phyloP scores from a whole-genome alignment of 2,329 filamentous ascomycete genomes.

The Aurifilum marmelostoma region DNA sequence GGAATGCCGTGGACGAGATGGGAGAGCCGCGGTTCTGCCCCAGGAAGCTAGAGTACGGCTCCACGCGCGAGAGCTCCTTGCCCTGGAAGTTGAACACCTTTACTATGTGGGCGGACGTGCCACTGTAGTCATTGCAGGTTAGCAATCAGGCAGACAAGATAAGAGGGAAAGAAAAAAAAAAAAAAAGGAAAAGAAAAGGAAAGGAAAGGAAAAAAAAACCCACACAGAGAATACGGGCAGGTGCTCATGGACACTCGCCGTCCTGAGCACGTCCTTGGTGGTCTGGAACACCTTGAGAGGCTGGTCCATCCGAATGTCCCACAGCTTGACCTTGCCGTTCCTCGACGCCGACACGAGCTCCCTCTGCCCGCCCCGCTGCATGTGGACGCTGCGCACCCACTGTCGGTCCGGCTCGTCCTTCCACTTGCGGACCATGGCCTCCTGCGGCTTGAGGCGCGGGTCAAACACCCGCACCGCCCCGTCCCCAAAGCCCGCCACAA shows the following conservation, averaged over 20 bases:
- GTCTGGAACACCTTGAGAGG: slow-evolving; percentile 74
- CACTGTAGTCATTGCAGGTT: slow-evolving; percentile 56
- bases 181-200: not conserved
- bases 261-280: slow-evolving; percentile 78
- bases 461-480: slow-evolving; percentile 94
- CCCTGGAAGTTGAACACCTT: slow-evolving; percentile 92
- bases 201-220: slow-evolving; percentile 44
- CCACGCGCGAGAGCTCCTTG: slow-evolving; percentile 76
- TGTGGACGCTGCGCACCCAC: slow-evolving; percentile 95
- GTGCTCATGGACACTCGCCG: slow-evolving; percentile 92
- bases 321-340: slow-evolving; percentile 91
- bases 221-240: slow-evolving; percentile 93
- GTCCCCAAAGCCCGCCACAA: slow-evolving; percentile 95
- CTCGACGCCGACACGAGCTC: slow-evolving; percentile 89
- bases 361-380: slow-evolving; percentile 91
- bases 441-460: slow-evolving; percentile 78
- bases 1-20: slow-evolving; percentile 89
- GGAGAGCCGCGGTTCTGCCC: slow-evolving; percentile 79
- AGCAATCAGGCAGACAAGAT: not conserved
- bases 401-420: slow-evolving; percentile 83
- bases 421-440: slow-evolving; percentile 96
- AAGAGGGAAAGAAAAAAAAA: no score
- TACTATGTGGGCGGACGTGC: slow-evolving; percentile 83
- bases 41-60: slow-evolving; percentile 89
- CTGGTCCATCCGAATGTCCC: slow-evolving; percentile 90